These are phyloP conservation scores for Paspalum notatum DNA, from an alignment of 176 grass and related monocot genomes.

Conservation along the genomic window DNA sequence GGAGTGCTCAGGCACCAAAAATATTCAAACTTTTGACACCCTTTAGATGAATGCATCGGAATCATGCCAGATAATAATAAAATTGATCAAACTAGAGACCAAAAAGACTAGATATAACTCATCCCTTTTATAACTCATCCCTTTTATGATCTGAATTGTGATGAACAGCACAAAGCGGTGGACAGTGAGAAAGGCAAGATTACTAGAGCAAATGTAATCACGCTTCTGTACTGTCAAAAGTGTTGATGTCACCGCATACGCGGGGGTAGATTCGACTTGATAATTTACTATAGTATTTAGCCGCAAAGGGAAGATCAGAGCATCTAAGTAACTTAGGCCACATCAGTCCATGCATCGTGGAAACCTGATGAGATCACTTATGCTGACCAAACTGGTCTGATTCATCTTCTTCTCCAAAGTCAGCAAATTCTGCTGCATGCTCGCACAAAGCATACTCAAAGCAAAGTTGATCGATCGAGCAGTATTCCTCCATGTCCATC, in stretches of 20 bases:
- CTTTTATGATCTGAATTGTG: background rate
- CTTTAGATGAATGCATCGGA: background rate
- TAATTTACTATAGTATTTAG: background rate
- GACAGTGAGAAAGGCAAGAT: background rate
- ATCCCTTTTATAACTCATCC: too few species aligned
- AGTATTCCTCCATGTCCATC: background rate
- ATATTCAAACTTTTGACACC: background rate
- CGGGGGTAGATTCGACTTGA: background rate
- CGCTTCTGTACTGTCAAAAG: background rate
- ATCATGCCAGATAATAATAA: background rate
- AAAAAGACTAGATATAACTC: background rate
- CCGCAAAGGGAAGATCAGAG: background rate
- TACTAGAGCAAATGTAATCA: background rate
- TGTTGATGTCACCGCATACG: background rate
- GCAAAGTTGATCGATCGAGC: background rate
- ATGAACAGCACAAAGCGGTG: background rate
- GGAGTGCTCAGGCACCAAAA: background rate
- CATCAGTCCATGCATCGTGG: background rate
- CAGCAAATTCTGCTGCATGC: constrained; percentile 10
- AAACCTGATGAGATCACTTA: background rate
- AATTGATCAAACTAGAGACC: background rate
- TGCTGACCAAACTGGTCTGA: background rate
- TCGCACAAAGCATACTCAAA: background rate
- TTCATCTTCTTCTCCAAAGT: too few species aligned
- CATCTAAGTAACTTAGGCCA: background rate